Base-by-base conservation (phyloP, 768 basidiomycete genomes). In the Mycena maculata region DNA sequence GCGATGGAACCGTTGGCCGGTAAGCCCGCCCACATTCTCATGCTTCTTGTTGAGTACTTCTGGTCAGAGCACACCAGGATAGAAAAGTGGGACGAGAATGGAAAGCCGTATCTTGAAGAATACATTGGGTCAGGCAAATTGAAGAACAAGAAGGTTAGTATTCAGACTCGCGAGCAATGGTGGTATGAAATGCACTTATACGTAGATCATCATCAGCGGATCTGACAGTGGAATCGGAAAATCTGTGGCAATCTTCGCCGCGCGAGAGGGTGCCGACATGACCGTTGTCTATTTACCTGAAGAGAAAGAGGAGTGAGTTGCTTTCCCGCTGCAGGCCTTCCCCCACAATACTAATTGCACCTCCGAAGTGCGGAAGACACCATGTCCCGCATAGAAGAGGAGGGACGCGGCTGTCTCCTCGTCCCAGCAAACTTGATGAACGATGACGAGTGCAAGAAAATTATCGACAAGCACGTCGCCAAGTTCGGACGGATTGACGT, bases 231-330 rank as follows among this genome's bases (percentile, higher is more conserved):
- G 87, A 22, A 88, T 88, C 53, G 87, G 86, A n/a, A 80, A 84
- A 2, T 76, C 84, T 4, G 82, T 82, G 3, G 84, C 86, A 4
- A 81, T 84, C 47, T 77, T 84, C 69, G 88, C 86, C 73, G 84
- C 85, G 2, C 80, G 83, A 18, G 85, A 88, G 70, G 87, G 86
- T n/a, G 76, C 83, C 7, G 86, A 84, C 52, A 81, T 88, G 60
- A 85, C 86, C 7, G 81, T 86, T 57, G 79, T 85, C 10, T 84
- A 88, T 75, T 82, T 90, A 1, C 83, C 86, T 1, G 79, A 86
- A 66, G 90, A 90, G 73, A 78, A 84, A 65, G 78, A 82, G 48
- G 88, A 90, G 60, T 63, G 38, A 31, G 63, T n/a, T n/a, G n/a
- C n/a, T n/a, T n/a, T n/a, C n/a, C n/a, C n/a, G n/a, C n/a, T n/a